Evolutionary conservation across 2,329 filamentous ascomycete genomes (phyloP).

Genomic region (Septoria petroselini): DNA sequence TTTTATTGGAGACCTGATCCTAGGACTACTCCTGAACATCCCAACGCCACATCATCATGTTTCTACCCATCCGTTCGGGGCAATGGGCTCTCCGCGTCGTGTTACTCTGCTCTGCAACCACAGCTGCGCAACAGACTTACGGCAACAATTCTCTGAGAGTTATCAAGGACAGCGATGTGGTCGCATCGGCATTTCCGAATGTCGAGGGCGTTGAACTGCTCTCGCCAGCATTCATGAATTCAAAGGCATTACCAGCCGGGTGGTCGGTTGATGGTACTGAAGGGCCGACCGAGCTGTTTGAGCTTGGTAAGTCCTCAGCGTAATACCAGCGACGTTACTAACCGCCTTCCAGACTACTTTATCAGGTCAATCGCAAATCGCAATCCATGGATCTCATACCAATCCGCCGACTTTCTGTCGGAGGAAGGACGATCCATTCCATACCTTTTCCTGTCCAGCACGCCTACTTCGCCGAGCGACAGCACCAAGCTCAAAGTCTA

Average conservation of each 20-base stretch:
- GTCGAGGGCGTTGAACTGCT: slow-evolving; percentile 34
- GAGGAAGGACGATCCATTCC: slow-evolving; percentile 39
- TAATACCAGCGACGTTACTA: not conserved
- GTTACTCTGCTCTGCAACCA: too few relatives aligned
- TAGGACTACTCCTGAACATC: too few relatives aligned
- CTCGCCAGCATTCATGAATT: slow-evolving; percentile 36
- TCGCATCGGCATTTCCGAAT: slow-evolving; percentile 37
- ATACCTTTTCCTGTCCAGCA: slow-evolving; percentile 31
- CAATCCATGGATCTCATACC: slow-evolving; percentile 38
- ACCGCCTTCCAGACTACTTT: slow-evolving; percentile 26
- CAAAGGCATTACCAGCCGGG: slow-evolving; percentile 32
- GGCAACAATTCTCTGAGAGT: slow-evolving; percentile 3
- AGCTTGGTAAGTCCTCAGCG: slow-evolving; percentile 17
- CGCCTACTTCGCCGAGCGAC: not conserved
- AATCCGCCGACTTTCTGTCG: slow-evolving; percentile 33
- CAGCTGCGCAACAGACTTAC: too few relatives aligned
- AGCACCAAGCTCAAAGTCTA: slow-evolving; percentile 32
- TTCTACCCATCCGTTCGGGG: too few relatives aligned
- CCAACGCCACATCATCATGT: too few relatives aligned
- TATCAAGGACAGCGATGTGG: slow-evolving; percentile 19
- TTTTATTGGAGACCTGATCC: too few relatives aligned
- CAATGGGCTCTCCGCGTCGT: too few relatives aligned
- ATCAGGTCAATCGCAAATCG: slow-evolving; percentile 33
- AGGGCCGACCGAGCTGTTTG: slow-evolving; percentile 35
- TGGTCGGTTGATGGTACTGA: slow-evolving; percentile 36